Conservation (phyloP, 495 filamentous ascomycete genomes). For the Amorphotheca resinae region DNA sequence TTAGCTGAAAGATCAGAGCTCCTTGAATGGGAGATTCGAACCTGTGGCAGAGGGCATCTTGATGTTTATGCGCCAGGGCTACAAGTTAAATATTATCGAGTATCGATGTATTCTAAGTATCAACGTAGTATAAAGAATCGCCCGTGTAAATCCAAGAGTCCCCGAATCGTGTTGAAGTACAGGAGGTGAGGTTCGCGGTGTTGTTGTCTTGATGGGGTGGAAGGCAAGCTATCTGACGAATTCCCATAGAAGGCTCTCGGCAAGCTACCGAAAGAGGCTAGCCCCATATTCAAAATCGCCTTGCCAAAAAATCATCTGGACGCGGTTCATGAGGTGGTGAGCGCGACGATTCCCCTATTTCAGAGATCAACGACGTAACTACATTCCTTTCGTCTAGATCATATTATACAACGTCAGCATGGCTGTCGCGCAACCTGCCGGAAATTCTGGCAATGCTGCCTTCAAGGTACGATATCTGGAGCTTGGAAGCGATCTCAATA, state of each 20-base stretch:
- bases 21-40: background rate
- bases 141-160: background rate
- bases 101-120: background rate
- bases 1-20: slow-evolving; percentile 17
- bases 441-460: slow-evolving; percentile 50
- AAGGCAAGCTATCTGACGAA: slow-evolving; percentile 7
- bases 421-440: slow-evolving; percentile 47
- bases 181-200: background rate
- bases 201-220: background rate
- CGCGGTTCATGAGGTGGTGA: slow-evolving; percentile 9
- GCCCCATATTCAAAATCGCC: slow-evolving; percentile 1
- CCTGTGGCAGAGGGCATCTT: slow-evolving; percentile 1
- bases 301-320: slow-evolving; percentile 6
- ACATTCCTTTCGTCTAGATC: background rate
- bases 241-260: background rate
- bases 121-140: background rate
- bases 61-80: background rate
- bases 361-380: background rate
- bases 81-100: background rate
- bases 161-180: background rate
- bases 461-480: slow-evolving; percentile 52
- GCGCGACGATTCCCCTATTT: slow-evolving; percentile 11
- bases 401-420: slow-evolving; percentile 34
- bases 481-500: slow-evolving; percentile 20
- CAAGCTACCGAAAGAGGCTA: background rate